Evolutionary conservation across 2,329 filamentous ascomycete genomes (phyloP).

Genomic region (Amphichorda felina): DNA sequence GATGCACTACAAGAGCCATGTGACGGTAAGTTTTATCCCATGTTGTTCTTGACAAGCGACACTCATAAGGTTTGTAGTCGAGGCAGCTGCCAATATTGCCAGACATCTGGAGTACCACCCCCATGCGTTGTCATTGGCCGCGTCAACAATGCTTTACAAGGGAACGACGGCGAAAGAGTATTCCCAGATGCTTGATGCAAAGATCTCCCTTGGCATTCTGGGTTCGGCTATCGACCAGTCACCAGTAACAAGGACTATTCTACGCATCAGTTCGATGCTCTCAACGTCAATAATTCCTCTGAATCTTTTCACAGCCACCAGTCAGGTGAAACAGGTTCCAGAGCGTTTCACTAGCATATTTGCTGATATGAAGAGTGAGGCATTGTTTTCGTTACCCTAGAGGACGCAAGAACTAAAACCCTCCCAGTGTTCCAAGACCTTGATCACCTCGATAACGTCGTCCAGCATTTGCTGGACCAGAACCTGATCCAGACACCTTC

Average conservation of each 20-base stretch:
- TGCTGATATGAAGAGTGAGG: slow-evolving; percentile 7
- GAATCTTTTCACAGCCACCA: slow-evolving; percentile 7
- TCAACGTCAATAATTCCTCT: slow-evolving; percentile 10
- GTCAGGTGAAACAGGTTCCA: slow-evolving; percentile 6
- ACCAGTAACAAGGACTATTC: slow-evolving; percentile 9
- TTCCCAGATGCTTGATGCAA: slow-evolving; percentile 5
- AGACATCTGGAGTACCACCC: slow-evolving; percentile 9
- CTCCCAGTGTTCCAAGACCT: slow-evolving; percentile 8
- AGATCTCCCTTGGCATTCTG: slow-evolving; percentile 5
- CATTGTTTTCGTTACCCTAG: background rate
- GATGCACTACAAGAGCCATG: slow-evolving; percentile 1
- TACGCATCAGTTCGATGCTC: slow-evolving; percentile 14
- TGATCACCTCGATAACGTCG: slow-evolving; percentile 9
- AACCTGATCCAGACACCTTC: slow-evolving; percentile 12
- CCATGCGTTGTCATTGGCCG: slow-evolving; percentile 9
- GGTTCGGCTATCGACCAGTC: slow-evolving; percentile 12
- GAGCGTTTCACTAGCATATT: slow-evolving; percentile 6
- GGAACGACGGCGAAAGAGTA: background rate
- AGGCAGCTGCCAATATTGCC: slow-evolving; percentile 8
- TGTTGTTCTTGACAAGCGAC: background rate
- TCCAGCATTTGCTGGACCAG: slow-evolving; percentile 12
- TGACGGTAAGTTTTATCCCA: slow-evolving; percentile 6
- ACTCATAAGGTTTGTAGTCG: background rate
- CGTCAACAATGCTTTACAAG: slow-evolving; percentile 11
- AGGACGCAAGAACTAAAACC: background rate